phyloP scores from a whole-genome alignment of 176 grass and related monocot genomes.

The Raddia guianensis region DNA sequence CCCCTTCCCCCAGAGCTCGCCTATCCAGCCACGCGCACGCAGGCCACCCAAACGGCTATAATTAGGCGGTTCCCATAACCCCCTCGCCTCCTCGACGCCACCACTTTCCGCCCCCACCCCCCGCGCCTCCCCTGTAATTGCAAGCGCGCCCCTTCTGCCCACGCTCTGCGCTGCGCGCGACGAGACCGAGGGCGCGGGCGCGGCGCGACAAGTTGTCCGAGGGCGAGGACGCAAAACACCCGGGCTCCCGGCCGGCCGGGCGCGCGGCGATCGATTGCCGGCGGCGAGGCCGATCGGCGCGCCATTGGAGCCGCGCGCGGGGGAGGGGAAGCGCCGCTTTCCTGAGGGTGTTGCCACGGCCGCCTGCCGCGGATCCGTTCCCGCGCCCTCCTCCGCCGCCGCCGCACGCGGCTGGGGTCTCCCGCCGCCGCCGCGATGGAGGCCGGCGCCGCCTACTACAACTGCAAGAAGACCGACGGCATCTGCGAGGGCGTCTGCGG shows the following conservation, averaged over 20 bases:
- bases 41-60: slow-evolving; percentile 67
- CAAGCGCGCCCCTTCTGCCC: neutral
- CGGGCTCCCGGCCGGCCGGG: neutral
- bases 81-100: neutral
- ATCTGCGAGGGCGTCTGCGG: slow-evolving; percentile 79
- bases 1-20: neutral
- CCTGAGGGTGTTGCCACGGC: neutral
- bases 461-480: slow-evolving; percentile 81
- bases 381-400: neutral
- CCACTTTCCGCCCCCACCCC: neutral
- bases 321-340: neutral
- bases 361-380: neutral
- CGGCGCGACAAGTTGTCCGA: neutral
- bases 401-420: neutral
- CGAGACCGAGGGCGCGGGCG: neutral
- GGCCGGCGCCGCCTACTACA: slow-evolving; percentile 57
- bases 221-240: neutral
- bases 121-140: neutral
- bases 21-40: slow-evolving; percentile 23
- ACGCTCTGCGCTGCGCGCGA: neutral
- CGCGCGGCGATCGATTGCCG: neutral
- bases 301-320: slow-evolving; percentile 19
- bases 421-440: slow-evolving; percentile 28
- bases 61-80: slow-evolving; percentile 46
- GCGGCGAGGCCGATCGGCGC: slow-evolving; percentile 23